Evolutionary conservation across 2,329 filamentous ascomycete species (phyloP).

Genomic region (Botrytis paeoniae): DNA sequence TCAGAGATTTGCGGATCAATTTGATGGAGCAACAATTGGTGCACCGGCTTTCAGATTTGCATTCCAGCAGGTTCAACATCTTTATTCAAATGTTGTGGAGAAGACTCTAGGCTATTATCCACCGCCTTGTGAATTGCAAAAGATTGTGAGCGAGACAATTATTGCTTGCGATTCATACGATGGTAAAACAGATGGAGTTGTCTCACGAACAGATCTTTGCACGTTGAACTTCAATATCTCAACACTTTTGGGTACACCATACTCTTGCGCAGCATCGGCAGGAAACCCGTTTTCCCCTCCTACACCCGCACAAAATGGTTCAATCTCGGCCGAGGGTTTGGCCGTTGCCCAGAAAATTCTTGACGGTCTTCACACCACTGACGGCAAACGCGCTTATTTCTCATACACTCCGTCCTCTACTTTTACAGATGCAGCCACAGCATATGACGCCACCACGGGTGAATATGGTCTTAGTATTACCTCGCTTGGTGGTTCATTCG

Average conservation of each 20-base stretch:
- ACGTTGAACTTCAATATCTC: conserved; percentile 46
- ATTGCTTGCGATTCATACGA: conserved; percentile 54
- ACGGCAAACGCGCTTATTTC: conserved; percentile 40
- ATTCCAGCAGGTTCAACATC: conserved; percentile 46
- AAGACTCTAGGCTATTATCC: conserved; percentile 44
- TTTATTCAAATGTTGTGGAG: conserved; percentile 42
- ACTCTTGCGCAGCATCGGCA: conserved; percentile 41
- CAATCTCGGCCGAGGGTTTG: conserved; percentile 34
- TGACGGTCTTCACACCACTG: conserved; percentile 39
- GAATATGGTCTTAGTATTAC: conserved; percentile 38
- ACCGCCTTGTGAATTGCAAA: conserved; percentile 46
- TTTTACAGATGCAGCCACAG: conserved; percentile 3
- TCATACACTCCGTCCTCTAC: conserved; percentile 37
- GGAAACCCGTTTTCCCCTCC: conserved; percentile 1
- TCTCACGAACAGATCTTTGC: conserved; percentile 49
- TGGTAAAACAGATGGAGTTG: conserved; percentile 52
- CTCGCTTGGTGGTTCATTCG: conserved; percentile 39
- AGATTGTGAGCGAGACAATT: conserved; percentile 54
- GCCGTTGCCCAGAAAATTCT: conserved; percentile 39
- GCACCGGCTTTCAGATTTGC: conserved; percentile 48
- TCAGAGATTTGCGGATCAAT: conserved; percentile 42
- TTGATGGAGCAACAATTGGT: conserved; percentile 46
- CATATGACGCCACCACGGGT: conserved; percentile 12
- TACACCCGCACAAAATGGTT: conserved; percentile 28
- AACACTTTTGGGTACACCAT: conserved; percentile 46